A percentile compares a stretch with the other conserved stretches of the same genome.
These are phyloP conservation scores for Articulospora tetracladia DNA, from an alignment of 495 filamentous ascomycete genomes.

Conservation along the genomic window DNA sequence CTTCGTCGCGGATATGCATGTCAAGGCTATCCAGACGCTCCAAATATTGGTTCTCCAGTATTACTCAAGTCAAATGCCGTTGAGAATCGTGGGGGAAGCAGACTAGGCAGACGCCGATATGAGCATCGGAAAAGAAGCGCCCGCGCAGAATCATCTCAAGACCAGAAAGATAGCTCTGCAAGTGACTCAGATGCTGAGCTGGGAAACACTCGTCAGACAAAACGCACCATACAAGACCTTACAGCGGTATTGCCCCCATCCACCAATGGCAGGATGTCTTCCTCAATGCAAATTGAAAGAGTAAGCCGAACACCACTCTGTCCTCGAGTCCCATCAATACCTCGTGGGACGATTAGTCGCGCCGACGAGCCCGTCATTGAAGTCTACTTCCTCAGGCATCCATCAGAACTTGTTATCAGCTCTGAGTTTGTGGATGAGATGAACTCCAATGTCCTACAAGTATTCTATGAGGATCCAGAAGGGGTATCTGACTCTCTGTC, in stretches of 20 bases:
- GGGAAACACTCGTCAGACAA: not conserved
- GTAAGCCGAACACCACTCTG: not conserved
- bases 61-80: not conserved
- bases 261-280: not conserved
- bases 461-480: slow-evolving; percentile 1
- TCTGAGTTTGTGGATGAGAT: not conserved
- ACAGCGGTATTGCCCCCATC: not conserved
- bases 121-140: not conserved
- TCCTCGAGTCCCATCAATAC: not conserved
- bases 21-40: not conserved
- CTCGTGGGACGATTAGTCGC: not conserved
- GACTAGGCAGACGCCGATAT: not conserved
- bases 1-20: not conserved
- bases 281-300: not conserved
- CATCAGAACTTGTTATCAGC: not conserved
- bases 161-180: not conserved
- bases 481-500: not conserved
- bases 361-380: not conserved
- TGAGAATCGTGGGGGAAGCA: not conserved
- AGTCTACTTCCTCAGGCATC: not conserved
- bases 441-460: not conserved
- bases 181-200: not conserved
- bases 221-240: not conserved
- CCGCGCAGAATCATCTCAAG: not conserved
- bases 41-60: not conserved